phyloP scores from a whole-genome alignment of 257 asterid species.

The Verbena officinalis region DNA sequence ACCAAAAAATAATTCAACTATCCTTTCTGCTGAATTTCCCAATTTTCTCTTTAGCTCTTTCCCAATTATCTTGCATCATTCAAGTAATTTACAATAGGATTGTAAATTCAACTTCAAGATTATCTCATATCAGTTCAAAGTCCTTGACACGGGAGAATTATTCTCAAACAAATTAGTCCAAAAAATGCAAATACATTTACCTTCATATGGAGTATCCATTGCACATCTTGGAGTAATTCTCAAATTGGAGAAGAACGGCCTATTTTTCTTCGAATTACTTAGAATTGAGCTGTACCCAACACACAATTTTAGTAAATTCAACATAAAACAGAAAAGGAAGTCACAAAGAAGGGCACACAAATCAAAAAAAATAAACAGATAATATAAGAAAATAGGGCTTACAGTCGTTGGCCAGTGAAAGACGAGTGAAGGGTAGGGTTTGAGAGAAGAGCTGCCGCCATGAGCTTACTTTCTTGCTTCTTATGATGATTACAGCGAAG shows the following conservation, averaged over 20 bases:
- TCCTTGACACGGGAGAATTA: not conserved
- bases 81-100: not conserved
- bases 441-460: constrained; percentile 57
- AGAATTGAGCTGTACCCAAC: constrained; percentile 32
- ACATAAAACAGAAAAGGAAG: not conserved
- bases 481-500: not conserved
- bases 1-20: no score
- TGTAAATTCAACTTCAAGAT: not conserved
- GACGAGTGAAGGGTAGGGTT: constrained; percentile 46
- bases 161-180: not conserved
- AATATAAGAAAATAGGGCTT: constrained; percentile 15
- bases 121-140: not conserved
- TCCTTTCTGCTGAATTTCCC: no score
- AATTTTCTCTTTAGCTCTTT: not conserved
- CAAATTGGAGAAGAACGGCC: constrained; percentile 15
- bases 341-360: not conserved
- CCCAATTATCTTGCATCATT: not conserved
- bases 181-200: constrained; percentile 15
- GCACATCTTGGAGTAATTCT: constrained; percentile 44
- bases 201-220: constrained; percentile 54
- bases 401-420: constrained; percentile 49
- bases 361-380: not conserved
- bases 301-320: not conserved
- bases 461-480: constrained; percentile 10
- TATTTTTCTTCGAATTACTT: constrained; percentile 31